phyloP scores from a whole-genome alignment of 768 basidiomycete species.

The Rhodosporidiobolus sp. region DNA sequence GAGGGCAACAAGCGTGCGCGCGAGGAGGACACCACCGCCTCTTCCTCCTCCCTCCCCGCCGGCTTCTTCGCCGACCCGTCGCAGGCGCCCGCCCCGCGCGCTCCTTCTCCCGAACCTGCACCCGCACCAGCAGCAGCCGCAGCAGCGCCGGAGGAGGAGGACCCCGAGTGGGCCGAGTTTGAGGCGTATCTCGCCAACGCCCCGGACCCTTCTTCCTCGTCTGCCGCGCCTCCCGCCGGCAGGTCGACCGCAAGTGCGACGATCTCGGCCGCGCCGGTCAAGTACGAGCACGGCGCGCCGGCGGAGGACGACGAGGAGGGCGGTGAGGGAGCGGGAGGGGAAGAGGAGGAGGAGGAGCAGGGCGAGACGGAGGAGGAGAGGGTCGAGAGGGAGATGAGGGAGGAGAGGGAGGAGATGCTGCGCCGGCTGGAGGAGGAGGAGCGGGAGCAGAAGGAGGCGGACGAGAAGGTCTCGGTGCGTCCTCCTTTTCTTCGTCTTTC shows the following conservation, averaged over 20 bases:
- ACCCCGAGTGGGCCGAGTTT: constrained; percentile 19
- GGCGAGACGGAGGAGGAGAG: constrained; percentile 15
- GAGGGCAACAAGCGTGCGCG: constrained; percentile 5
- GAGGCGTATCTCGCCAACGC: constrained; percentile 6
- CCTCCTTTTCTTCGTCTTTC: background rate
- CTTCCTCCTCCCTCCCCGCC: background rate
- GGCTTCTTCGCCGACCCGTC: constrained; percentile 30
- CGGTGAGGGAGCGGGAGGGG: constrained; percentile 9
- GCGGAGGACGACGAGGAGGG: constrained; percentile 17
- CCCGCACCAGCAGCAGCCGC: background rate
- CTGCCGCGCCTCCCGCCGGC: background rate
- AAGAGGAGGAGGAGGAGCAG: constrained; percentile 13
- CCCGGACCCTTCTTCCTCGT: background rate
- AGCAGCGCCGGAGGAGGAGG: background rate
- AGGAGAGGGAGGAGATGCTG: constrained; percentile 31
- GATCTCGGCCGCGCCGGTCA: constrained; percentile 12
- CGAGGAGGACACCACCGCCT: background rate
- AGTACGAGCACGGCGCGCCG: constrained; percentile 29
- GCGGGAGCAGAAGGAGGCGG: constrained; percentile 32
- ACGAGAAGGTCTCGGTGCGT: constrained; percentile 19
- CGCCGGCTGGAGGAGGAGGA: constrained; percentile 20
- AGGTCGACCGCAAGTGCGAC: constrained; percentile 13
- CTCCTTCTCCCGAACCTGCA: background rate
- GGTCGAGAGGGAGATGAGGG: constrained; percentile 12
- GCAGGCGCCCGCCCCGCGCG: background rate